Percentiles rank a stretch among this genome's conserved stretches.
Conservation (phyloP, 2,329 filamentous ascomycete species). For the Alternaria consortialis region DNA sequence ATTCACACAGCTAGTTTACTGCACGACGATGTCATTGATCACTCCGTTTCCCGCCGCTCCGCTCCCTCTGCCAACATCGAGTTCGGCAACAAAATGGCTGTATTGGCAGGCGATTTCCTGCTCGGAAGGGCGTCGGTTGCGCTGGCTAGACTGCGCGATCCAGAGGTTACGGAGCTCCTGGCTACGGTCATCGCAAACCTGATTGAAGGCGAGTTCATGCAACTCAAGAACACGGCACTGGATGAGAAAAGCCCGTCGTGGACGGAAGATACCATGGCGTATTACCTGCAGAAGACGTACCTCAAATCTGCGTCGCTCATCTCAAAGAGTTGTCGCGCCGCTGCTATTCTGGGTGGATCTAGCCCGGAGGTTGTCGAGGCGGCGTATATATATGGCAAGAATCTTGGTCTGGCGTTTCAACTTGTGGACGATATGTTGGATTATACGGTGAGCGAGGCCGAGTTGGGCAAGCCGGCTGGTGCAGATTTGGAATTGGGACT, state of each 20-base stretch:
- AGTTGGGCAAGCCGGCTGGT: constrained; percentile 93
- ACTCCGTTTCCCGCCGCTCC: constrained; percentile 83
- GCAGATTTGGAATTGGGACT: constrained; percentile 93
- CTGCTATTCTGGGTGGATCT: constrained; percentile 83
- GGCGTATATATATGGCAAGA: constrained; percentile 91
- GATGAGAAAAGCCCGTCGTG: constrained; percentile 86
- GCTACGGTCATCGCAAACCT: constrained; percentile 97
- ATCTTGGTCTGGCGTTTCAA: constrained; percentile 94
- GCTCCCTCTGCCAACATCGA: constrained; percentile 89
- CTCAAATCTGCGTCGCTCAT: constrained; percentile 96
- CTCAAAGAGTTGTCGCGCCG: constrained; percentile 91
- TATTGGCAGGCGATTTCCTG: constrained; percentile 95
- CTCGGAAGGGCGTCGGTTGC: constrained; percentile 93
- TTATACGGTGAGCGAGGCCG: constrained; percentile 84
- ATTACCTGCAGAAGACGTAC: constrained; percentile 98
- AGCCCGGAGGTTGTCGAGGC: constrained; percentile 84
- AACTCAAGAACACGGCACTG: constrained; percentile 92
- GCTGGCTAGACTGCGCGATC: constrained; percentile 85
- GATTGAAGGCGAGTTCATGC: constrained; percentile 99
- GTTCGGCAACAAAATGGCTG: constrained; percentile 99
- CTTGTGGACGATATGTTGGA: constrained; percentile 98
- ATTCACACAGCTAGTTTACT: constrained; percentile 97
- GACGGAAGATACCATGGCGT: constrained; percentile 87
- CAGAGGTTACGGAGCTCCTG: constrained; percentile 92
- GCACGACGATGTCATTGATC: constrained; percentile 98